Evolutionary conservation across 768 basidiomycete species (phyloP).

Genomic region (Steccherinum ochraceum): DNA sequence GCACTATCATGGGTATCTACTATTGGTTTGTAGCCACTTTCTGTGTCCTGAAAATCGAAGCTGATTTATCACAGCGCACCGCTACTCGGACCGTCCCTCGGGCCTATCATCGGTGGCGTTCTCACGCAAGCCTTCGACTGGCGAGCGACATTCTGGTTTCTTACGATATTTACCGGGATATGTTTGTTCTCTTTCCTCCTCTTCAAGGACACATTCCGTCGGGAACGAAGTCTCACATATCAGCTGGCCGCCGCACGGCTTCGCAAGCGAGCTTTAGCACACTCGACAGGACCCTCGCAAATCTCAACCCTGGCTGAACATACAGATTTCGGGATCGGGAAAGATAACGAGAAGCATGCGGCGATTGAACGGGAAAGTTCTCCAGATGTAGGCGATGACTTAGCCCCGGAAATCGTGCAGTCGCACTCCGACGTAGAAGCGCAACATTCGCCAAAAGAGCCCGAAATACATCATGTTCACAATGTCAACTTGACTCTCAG

Average conservation of each 20-base stretch:
- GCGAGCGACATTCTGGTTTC: constrained; percentile 82
- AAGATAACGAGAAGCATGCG: background rate
- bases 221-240: constrained; percentile 77
- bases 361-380: too few species aligned
- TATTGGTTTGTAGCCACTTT: constrained; percentile 30
- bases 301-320: background rate
- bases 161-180: constrained; percentile 53
- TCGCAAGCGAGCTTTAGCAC: background rate
- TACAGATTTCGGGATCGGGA: background rate
- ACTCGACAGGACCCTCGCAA: background rate
- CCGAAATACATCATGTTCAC: background rate
- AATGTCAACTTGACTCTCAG: constrained; percentile 47
- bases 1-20: constrained; percentile 74
- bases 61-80: constrained; percentile 44
- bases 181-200: constrained; percentile 53
- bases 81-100: constrained; percentile 63
- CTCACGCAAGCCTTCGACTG: constrained; percentile 65
- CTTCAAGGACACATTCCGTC: constrained; percentile 80
- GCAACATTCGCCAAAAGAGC: constrained; percentile 15
- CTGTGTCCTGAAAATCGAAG: too few species aligned
- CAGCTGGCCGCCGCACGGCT: constrained; percentile 52
- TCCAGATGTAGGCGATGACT: background rate
- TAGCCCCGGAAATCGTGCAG: background rate
- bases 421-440: constrained; percentile 8
- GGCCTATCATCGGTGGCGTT: constrained; percentile 65